A percentile compares a stretch with the other conserved stretches of the same genome.
phyloP scores from a whole-genome alignment of 768 basidiomycete species.

The Mycena latifolia region DNA sequence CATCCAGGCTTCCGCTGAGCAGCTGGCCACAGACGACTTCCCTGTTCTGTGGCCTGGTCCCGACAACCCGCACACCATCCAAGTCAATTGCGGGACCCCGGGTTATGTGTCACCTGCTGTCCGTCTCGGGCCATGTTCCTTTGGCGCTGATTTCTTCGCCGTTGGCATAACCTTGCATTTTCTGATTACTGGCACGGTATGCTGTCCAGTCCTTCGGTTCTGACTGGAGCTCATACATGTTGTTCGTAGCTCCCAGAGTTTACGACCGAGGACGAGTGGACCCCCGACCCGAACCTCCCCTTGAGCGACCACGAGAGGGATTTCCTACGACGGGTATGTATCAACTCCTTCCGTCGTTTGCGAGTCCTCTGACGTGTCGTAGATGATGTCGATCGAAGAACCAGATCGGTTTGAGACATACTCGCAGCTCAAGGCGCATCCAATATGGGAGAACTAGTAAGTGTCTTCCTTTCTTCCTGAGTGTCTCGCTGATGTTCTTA shows the following conservation, averaged over 20 bases:
- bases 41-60: slow-evolving; percentile 4
- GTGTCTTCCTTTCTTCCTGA: background rate
- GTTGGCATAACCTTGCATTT: background rate
- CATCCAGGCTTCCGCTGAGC: accelerated
- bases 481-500: too few species aligned
- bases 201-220: background rate
- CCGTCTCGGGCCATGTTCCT: background rate
- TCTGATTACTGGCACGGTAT: background rate
- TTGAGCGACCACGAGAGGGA: background rate
- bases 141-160: slow-evolving; percentile 5
- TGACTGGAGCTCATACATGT: background rate
- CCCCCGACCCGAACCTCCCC: background rate
- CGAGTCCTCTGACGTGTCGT: background rate
- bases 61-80: slow-evolving; percentile 2
- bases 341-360: too few species aligned
- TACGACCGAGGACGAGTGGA: too few species aligned
- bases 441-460: slow-evolving; percentile 6
- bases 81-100: background rate
- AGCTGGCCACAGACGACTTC: background rate
- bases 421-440: background rate
- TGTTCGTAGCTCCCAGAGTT: background rate
- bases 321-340: background rate
- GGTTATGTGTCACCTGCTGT: background rate
- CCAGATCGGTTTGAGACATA: background rate
- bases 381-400: background rate